Base-by-base conservation (phyloP, 2,329 filamentous ascomycete genomes). In the Xylariaceae sp. region DNA sequence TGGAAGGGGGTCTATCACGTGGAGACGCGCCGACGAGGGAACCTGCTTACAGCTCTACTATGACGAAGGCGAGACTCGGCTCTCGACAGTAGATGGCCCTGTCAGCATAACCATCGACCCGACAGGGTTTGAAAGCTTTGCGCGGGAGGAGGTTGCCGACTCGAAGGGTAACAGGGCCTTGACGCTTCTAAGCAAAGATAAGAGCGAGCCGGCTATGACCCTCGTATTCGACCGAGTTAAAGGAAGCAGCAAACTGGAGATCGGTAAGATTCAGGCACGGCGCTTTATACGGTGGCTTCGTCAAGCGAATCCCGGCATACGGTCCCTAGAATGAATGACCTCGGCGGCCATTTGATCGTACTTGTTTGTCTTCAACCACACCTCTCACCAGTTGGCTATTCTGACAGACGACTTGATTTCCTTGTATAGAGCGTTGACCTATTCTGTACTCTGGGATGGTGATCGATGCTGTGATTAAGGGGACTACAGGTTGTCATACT, bases 231-330 rank as follows among this genome's bases (percentile, higher is more conserved):
- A 50, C 28, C 49, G 50, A 11, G 44, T 40, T 11, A 24, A 23
- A 29, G 48, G 44, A 6, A 54, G 47, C 36, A 44, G 47, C 36
- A 44, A 37, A 26, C 17, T 47, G 2, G 39, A 46, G 2, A 39
- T 38, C 24, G 51, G 55, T 4, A 54, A 47, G 34, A 37, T 51
- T 11, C 55, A 57, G 28, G 38, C 34, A 11, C 47, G 47, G 8
- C 30, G 34, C 2, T 55, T 59, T 9, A 43, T 51, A 13, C 41
- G 41, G 23, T 59, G 53, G 55, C 35, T 57, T 13, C 44, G 47
- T 15, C 14, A 8, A 3, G 37, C 51, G 9, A 52, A 50, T 16
- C 40, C 41, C 1, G 34, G 34, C 2, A 40, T 55, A 24, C 24
- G 26, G 17, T 43, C 40, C 31, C n/a, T 51, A 14, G 42, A 39